These are phyloP conservation scores for Populus euphratica DNA, from an alignment of 345 rosid genomes.

Conservation along the genomic window DNA sequence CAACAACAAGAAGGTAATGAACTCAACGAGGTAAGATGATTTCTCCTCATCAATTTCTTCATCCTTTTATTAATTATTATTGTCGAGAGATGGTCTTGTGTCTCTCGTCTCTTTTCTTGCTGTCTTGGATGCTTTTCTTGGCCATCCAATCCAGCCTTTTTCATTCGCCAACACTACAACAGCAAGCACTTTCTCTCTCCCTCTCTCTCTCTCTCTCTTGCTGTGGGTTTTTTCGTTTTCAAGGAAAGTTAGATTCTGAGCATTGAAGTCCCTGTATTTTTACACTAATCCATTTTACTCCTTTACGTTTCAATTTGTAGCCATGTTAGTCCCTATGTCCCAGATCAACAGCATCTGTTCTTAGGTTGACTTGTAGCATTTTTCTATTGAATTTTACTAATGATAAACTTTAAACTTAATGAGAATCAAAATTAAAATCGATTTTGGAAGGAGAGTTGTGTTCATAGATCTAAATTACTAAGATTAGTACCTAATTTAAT, in stretches of 20 bases:
- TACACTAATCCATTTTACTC: too few species aligned
- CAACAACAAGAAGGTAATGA: constrained; percentile 9
- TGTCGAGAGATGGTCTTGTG: not conserved
- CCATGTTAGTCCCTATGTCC: too few species aligned
- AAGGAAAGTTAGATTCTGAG: not conserved
- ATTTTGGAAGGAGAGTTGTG: too few species aligned
- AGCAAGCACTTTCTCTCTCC: not conserved
- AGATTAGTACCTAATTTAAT: too few species aligned
- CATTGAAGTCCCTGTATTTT: not conserved
- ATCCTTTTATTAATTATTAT: constrained; percentile 2
- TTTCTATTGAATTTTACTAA: too few species aligned
- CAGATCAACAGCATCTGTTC: too few species aligned
- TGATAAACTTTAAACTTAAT: too few species aligned
- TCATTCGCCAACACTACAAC: not conserved
- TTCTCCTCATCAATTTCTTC: constrained; percentile 8
- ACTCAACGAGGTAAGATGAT: not conserved
- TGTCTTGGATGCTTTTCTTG: constrained; percentile 12
- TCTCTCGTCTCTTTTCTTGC: not conserved
- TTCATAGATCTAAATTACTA: too few species aligned
- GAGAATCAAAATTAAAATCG: too few species aligned
- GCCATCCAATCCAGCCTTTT: not conserved
- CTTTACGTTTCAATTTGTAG: too few species aligned
- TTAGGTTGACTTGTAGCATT: too few species aligned
- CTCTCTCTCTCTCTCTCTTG: not conserved
- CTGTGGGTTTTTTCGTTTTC: not conserved